These are phyloP conservation scores for Erysimum cheiri DNA, from an alignment of 441 rosid genomes.

Conservation along the genomic window DNA sequence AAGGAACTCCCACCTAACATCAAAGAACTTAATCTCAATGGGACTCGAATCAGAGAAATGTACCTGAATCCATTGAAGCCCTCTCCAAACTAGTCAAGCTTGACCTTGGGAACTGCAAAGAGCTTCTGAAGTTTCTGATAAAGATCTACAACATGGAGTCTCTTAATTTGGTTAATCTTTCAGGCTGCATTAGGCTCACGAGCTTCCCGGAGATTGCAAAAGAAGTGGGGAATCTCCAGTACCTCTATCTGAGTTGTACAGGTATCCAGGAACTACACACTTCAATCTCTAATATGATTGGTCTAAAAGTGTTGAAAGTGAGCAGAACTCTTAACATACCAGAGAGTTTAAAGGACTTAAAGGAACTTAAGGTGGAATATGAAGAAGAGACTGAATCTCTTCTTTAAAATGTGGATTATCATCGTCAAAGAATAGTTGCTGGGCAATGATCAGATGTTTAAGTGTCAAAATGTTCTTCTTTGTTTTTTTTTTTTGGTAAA, in stretches of 20 bases:
- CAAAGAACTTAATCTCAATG: constrained; percentile 21
- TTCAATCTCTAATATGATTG: too few relatives aligned
- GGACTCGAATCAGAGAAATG: background rate
- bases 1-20: constrained; percentile 11
- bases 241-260: constrained; percentile 1
- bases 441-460: too few relatives aligned
- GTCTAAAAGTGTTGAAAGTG: too few relatives aligned
- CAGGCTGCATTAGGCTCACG: constrained; percentile 17
- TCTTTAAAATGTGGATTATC: too few relatives aligned
- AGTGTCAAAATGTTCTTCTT: too few relatives aligned
- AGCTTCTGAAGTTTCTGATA: background rate
- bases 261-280: too few relatives aligned
- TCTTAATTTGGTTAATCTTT: constrained; percentile 21
- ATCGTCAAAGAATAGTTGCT: too few relatives aligned
- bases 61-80: background rate
- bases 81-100: constrained; percentile 24
- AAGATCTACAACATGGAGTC: constrained; percentile 26
- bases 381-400: too few relatives aligned
- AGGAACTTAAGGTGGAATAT: too few relatives aligned
- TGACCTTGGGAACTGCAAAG: constrained; percentile 26
- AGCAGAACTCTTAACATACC: too few relatives aligned
- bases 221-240: background rate
- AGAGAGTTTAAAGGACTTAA: too few relatives aligned
- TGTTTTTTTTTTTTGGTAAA: too few relatives aligned
- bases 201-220: constrained; percentile 25